Conservation (phyloP, 495 filamentous ascomycete species). For the Trichoderma reesei region DNA sequence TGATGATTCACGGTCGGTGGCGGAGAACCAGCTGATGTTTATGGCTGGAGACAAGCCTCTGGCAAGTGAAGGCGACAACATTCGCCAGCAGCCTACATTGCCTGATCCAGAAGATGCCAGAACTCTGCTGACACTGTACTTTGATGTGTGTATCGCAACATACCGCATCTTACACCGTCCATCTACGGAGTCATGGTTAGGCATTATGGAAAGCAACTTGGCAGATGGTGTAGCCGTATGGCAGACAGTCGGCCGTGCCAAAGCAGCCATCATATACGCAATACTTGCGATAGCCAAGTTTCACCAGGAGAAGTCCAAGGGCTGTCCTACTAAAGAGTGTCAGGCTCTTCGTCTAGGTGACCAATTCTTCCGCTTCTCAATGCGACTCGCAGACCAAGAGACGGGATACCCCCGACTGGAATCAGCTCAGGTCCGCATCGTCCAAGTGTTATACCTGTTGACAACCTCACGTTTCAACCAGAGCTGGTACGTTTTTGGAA, state of each 20-base stretch:
- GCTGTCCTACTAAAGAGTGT: background rate
- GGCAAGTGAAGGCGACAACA: conserved; percentile 18
- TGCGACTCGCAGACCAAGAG: conserved; percentile 33
- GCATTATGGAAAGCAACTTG: conserved; percentile 25
- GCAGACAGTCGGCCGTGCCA: conserved; percentile 23
- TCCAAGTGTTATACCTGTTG: conserved; percentile 36
- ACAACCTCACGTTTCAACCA: conserved; percentile 41
- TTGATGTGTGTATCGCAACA: conserved; percentile 40
- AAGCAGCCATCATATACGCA: conserved; percentile 35
- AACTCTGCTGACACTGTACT: conserved; percentile 33
- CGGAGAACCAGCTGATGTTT: background rate
- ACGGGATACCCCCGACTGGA: conserved; percentile 36
- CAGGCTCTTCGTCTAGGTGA: background rate
- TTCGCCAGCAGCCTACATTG: conserved; percentile 20
- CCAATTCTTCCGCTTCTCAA: conserved; percentile 16
- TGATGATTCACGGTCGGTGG: background rate
- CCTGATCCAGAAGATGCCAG: conserved; percentile 28
- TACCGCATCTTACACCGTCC: conserved; percentile 37
- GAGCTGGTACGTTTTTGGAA: conserved; percentile 41
- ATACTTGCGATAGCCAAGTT: conserved; percentile 35
- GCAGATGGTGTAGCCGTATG: conserved; percentile 13
- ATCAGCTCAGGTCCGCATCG: conserved; percentile 34
- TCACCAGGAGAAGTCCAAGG: conserved; percentile 22
- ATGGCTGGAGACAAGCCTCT: conserved; percentile 26
- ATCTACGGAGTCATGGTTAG: conserved; percentile 32